Base-by-base conservation (phyloP, 2,329 filamentous ascomycete species). In the Alternaria metachromatica region DNA sequence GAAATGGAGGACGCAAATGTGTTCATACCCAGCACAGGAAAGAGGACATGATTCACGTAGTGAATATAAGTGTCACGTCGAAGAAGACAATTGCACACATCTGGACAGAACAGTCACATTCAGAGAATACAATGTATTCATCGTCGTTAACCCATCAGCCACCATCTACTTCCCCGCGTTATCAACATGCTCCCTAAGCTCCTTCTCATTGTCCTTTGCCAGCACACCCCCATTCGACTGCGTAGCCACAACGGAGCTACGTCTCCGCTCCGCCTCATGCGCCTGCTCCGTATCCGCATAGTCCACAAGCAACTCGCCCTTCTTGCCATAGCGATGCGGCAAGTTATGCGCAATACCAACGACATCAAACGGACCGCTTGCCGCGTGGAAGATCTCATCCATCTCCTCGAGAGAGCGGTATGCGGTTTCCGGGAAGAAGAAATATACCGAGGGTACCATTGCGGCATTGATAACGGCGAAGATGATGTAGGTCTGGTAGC, bases 321-420 rank as follows among this genome's bases (percentile, higher is more conserved):
- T 83, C 78, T 87, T 87, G 65, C 86, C 87, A 73, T 87, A 89
- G 60, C 87, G 83, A 66, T 85, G 82, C 10, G 87, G 87, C 70
- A 85, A 80, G 2, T 85, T 76, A 9, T 80, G 74, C 3, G 87
- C 87, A 26, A 86, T 79, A 56, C 80, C 77, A 23, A 87, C 84
- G 4, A 86, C 81, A 18, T 82, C 74, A 65, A 87, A 85, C 55
- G 84, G 75, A 21, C 80, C 84, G 25, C 76, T 80, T 2, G 84
- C 85, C 65, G 87, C 87, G 74, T 83, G 83, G 82, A 91, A 90
- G 68, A 92, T 89, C 61, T 87, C 84, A 72, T 92, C 90, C 74
- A 78, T 78, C 54, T 78, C 76, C 49, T 79, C 76, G 4, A 78
- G 68, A 5, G 77, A 79, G 44, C 70, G 83, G 60, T 84, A 84